A percentile compares a stretch with the other conserved stretches of the same genome.
Conservation (phyloP, 495 filamentous ascomycete species). For the Penicillium psychrofluorescens region DNA sequence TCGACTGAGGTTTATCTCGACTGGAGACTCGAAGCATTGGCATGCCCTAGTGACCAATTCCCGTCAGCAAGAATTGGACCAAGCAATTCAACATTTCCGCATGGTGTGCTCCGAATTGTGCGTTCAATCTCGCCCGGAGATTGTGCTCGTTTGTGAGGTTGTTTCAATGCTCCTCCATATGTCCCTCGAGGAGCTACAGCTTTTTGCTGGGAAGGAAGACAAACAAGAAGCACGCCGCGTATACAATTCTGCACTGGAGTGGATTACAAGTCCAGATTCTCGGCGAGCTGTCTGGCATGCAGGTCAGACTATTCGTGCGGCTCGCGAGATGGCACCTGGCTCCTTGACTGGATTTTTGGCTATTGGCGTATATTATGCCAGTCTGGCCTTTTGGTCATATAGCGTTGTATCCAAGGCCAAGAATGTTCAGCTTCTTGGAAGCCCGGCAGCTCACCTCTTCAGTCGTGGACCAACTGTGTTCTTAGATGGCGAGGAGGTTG, state of each 20-base stretch:
- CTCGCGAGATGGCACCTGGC: conserved; percentile 36
- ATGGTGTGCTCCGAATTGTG: conserved; percentile 25
- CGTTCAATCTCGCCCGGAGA: conserved; percentile 15
- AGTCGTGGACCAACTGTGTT: conserved; percentile 23
- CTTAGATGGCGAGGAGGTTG: conserved; percentile 41
- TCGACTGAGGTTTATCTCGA: conserved; percentile 43
- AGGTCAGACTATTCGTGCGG: conserved; percentile 51
- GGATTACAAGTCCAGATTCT: conserved; percentile 43
- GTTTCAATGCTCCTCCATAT: conserved; percentile 54
- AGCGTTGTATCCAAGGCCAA: conserved; percentile 37
- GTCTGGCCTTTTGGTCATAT: conserved; percentile 54
- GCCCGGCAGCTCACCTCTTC: conserved; percentile 1
- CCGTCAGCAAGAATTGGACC: conserved; percentile 43
- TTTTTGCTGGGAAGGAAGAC: conserved; percentile 56
- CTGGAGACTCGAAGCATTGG: conserved; percentile 33
- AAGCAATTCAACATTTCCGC: conserved; percentile 35
- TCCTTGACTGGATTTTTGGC: conserved; percentile 52
- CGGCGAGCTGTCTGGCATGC: conserved; percentile 56
- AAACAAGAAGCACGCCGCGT: conserved; percentile 51
- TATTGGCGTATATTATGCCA: conserved; percentile 53
- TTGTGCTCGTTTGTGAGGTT: conserved; percentile 44
- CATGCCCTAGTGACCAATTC: conserved; percentile 42
- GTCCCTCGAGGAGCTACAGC: conserved; percentile 56
- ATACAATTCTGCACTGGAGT: conserved; percentile 44
- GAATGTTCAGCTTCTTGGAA: conserved; percentile 12